Percentiles rank a stretch among this genome's conserved stretches.
Evolutionary conservation across 331 rosid species (phyloP).

Genomic region (Quercus phellos): DNA sequence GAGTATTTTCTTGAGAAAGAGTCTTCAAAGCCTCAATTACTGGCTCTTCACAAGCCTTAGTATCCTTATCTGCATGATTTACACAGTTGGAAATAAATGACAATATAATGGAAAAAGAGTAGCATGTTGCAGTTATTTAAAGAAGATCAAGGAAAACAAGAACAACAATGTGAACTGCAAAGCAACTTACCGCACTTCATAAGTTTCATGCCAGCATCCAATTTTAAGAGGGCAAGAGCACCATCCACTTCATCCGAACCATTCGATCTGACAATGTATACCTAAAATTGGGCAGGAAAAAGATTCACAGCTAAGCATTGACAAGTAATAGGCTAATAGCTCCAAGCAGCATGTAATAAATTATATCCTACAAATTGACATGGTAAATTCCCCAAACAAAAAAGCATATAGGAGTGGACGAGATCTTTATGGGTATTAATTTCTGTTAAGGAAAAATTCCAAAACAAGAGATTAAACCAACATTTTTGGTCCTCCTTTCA

Average conservation of each 20-base stretch:
- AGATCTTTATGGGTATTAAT: background rate
- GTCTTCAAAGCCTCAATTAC: slow-evolving; percentile 1
- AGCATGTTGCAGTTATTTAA: background rate
- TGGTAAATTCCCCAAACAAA: background rate
- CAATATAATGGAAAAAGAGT: too few species aligned
- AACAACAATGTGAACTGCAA: background rate
- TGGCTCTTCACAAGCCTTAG: slow-evolving; percentile 6
- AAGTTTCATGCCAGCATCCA: slow-evolving; percentile 18
- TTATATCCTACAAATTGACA: background rate
- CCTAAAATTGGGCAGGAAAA: slow-evolving; percentile 29
- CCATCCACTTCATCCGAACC: slow-evolving; percentile 38
- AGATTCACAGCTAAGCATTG: background rate
- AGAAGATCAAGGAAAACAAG: background rate
- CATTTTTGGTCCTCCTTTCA: background rate
- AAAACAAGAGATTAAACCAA: background rate
- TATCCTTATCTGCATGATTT: slow-evolving; percentile 10
- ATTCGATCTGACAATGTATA: slow-evolving; percentile 46
- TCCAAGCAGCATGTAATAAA: background rate
- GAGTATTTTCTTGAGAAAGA: slow-evolving; percentile 14
- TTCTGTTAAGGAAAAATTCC: background rate
- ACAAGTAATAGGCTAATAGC: background rate
- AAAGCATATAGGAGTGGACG: background rate
- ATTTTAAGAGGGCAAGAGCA: slow-evolving; percentile 37
- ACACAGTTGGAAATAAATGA: background rate
- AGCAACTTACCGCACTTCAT: slow-evolving; percentile 22